Evolutionary conservation across 768 basidiomycete genomes (phyloP), one percentile per base, ranked within the genome.

Genomic region (Auricularia heimuer): DNA sequence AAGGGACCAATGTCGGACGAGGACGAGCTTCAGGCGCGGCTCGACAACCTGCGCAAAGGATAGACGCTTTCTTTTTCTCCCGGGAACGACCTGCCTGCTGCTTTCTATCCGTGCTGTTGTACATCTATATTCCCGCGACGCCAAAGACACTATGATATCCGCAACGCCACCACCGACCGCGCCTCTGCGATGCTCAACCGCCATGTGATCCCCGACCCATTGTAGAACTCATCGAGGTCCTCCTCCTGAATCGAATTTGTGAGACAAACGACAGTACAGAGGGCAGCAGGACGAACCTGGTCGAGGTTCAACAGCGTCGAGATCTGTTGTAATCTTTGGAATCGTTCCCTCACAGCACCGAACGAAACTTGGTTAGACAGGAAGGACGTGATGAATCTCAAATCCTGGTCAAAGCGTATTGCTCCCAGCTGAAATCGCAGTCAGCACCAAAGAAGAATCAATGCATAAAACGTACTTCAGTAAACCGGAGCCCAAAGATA

Each of bases 221-320:
- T 92, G 75, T 94, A 98, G 74, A 98, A 97, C 63, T 95, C 92
- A 68, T 95, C 90, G 3, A 94, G 87, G 69, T 94, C 92, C 75
- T 97, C 95, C 69, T 96, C 94, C 94, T 42, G 39, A 42, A 7
- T 7, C 8, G 4, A 14, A 7, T 7, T 42, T 14, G 94, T 69
- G 44, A 58, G 36, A 54, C 34, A 45, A 29, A 2, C 29, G 29
- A 29, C 29, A 16, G 29, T 36, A 29, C 61, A n/a, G 37, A 63
- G 24, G n/a, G 56, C 51, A 33, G 62, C 66, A 61, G 51, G 11
- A 77, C 86, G 65, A 70, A 90, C 92, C 39, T 76, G 79, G 71
- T 97, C 94, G 51, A 98, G 78, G 74, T 97, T 98, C 45, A 99
- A 77, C 37, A 98, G 75, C 3, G 90, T 97, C 14, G 92, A 89